A percentile compares a stretch with the other conserved stretches of the same genome.
phyloP scores from a whole-genome alignment of 2,329 filamentous ascomycete genomes.

The Xylariales sp. region DNA sequence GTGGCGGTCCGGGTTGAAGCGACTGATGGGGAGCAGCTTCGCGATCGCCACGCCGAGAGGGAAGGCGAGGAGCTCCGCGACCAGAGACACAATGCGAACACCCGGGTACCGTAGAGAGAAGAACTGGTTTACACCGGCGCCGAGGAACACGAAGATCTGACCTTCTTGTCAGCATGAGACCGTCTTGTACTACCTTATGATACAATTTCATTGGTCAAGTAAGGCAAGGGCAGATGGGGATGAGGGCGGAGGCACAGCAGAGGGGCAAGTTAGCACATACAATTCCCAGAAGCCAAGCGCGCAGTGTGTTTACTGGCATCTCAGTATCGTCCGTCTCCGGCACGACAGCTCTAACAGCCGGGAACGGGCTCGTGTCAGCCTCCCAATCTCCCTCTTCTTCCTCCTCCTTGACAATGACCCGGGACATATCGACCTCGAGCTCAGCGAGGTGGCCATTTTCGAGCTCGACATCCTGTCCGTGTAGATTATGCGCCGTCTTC shows the following conservation, averaged over 20 bases:
- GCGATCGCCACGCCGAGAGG: constrained; percentile 35
- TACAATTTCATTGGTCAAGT: constrained; percentile 5
- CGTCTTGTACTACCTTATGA: no score
- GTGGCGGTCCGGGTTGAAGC: constrained; percentile 34
- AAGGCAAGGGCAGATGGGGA: neutral
- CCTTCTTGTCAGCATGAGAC: neutral
- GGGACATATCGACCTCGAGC: constrained; percentile 25
- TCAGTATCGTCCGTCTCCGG: constrained; percentile 25
- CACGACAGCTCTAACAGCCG: constrained; percentile 25
- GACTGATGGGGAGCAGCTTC: constrained; percentile 30
- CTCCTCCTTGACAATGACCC: constrained; percentile 17
- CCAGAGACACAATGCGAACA: constrained; percentile 38
- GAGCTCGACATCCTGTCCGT: constrained; percentile 14
- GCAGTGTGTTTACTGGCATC: constrained; percentile 39
- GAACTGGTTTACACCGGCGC: constrained; percentile 41
- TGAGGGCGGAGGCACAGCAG: no score
- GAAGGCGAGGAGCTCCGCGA: constrained; percentile 38
- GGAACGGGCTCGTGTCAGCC: constrained; percentile 25
- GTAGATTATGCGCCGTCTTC: constrained; percentile 11
- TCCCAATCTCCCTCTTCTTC: constrained; percentile 26
- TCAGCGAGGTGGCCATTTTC: constrained; percentile 22
- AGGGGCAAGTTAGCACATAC: no score
- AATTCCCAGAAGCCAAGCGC: constrained; percentile 38
- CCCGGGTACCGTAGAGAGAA: constrained; percentile 41
- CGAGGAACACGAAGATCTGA: constrained; percentile 37